Conservation (phyloP, 2,329 filamentous ascomycete genomes). For the Raffaelea arxii region DNA sequence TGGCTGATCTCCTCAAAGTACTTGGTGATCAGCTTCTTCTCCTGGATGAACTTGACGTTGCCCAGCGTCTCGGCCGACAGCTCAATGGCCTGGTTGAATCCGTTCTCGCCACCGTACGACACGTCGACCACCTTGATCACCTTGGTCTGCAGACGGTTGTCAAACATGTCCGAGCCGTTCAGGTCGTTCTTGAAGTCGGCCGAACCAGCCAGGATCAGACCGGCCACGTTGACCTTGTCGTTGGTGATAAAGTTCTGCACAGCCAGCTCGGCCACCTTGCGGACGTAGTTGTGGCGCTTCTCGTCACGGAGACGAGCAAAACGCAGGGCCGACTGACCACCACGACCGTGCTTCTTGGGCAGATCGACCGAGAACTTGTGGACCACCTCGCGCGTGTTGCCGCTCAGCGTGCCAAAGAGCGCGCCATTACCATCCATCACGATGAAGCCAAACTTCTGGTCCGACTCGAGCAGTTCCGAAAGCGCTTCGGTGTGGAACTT, state of each 20-base stretch:
- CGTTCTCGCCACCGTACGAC: conserved; percentile 97
- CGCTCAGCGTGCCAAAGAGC: conserved; percentile 91
- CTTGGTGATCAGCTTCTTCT: conserved; percentile 98
- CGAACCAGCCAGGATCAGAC: conserved; percentile 89
- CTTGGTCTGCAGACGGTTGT: conserved; percentile 80
- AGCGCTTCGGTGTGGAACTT: conserved; percentile 98
- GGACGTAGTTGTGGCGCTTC: conserved; percentile 99
- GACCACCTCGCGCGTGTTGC: conserved; percentile 91
- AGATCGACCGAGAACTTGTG: conserved; percentile 99
- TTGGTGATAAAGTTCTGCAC: conserved; percentile 98
- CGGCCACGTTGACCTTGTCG: conserved; percentile 97
- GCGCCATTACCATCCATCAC: conserved; percentile 99
- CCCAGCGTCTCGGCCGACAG: conserved; percentile 88
- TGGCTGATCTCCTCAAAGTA: conserved; percentile 99
- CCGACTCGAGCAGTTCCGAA: conserved; percentile 92
- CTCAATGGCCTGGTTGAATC: conserved; percentile 99
- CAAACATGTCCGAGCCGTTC: conserved; percentile 95
- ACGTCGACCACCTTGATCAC: conserved; percentile 99
- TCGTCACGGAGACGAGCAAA: conserved; percentile 98
- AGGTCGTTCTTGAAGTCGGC: conserved; percentile 99
- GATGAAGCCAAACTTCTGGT: conserved; percentile 99
- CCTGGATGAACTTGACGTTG: conserved; percentile 99
- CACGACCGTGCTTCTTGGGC: conserved; percentile 99
- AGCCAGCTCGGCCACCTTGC: conserved; percentile 94
- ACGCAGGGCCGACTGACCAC: conserved; percentile 98